Base-by-base conservation (phyloP, 2,329 filamentous ascomycete genomes). In the Aspergillus fructus region DNA sequence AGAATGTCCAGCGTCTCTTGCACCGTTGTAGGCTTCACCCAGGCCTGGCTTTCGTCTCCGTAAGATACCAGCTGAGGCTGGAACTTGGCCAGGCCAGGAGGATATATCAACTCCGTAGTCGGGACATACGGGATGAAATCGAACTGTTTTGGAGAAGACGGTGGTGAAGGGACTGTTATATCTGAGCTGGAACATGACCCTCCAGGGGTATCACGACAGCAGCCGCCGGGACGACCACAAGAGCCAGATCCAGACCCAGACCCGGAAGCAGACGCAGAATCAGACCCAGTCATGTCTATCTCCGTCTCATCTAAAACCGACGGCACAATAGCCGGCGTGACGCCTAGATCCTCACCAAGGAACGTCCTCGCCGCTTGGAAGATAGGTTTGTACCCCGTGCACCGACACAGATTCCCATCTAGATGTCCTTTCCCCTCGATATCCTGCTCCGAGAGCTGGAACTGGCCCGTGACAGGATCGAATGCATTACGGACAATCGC, bases 361-460 rank as follows among this genome's bases (percentile, higher is more conserved):
- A 30, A 30, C 27, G 27, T 30, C 27, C 27, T 30, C 8, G 94
- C 94, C 6, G 93, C 93, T 71, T 97, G 93, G 2, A 97, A 79
- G 55, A 99, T 97, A 0, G 94, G 91, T 52, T 93, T 82, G 71
- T 99, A 99, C 4, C 94, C 94, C 0, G 94, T 99, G 75, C 94
- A 99, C 52, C 94, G 85, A 71, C 94, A 99, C 27, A 97, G 78
- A 64, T 99, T 99, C 0, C 94, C 94, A 73, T 99, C 94, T 68
- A 97, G 97, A 0, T 93, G 93, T 77, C 97, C 94, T 74, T 99
- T 94, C 34, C 97, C 83, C 33, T 96, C 90, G 64, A 30, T 30
- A 30, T 30, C 27, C 3, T 91, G 85, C 68, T 93, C 86, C 2
- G 86, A 87, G 0, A 93, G 93, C 19, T 82, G 81, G 4, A 30